These are phyloP conservation scores for Talaromyces adpressus DNA, from an alignment of 495 filamentous ascomycete species.

Conservation along the genomic window DNA sequence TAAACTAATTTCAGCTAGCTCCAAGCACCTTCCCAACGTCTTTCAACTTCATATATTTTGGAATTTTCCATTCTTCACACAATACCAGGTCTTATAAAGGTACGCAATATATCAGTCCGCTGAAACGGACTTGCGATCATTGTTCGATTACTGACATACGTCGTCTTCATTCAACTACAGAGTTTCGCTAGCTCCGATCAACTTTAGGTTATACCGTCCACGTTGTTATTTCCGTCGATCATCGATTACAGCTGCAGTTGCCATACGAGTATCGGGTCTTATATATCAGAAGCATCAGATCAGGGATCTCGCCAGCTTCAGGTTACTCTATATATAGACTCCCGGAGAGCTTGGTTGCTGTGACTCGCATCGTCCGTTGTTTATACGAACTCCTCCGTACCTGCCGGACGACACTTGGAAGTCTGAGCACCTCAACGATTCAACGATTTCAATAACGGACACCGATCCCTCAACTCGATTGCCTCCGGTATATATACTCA, in stretches of 20 bases:
- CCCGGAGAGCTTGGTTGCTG: background rate
- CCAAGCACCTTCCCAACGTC: background rate
- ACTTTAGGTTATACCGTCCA: slow-evolving; percentile 1
- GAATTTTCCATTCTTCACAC: background rate
- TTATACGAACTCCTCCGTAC: background rate
- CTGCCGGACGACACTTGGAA: background rate
- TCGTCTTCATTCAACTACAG: background rate
- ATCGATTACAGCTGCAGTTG: background rate
- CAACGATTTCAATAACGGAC: background rate
- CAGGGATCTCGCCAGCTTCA: background rate
- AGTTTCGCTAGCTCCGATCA: background rate
- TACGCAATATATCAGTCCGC: background rate
- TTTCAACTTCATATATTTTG: background rate
- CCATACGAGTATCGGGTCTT: background rate
- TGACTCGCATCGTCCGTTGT: background rate
- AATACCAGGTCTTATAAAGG: background rate
- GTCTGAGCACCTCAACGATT: background rate
- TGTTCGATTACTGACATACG: background rate
- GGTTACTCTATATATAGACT: background rate
- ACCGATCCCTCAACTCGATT: slow-evolving; percentile 5
- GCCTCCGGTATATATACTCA: background rate
- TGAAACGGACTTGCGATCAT: background rate
- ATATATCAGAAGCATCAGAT: background rate
- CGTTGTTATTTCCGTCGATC: slow-evolving; percentile 10
- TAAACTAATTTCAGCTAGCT: background rate